These are phyloP conservation scores for Boletus edulis DNA, from an alignment of 768 basidiomycete species.

Conservation along the genomic window DNA sequence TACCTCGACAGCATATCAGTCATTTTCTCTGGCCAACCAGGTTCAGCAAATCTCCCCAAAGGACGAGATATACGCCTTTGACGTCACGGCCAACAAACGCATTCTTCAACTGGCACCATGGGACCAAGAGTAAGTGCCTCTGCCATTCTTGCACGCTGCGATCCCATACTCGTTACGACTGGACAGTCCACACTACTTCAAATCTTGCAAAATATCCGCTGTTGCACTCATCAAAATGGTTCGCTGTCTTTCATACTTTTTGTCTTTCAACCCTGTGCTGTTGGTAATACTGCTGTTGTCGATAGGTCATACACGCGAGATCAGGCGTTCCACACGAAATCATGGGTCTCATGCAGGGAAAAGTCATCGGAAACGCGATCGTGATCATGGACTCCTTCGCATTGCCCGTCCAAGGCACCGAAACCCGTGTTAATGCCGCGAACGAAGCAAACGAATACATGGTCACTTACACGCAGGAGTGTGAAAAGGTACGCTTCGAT, in stretches of 20 bases:
- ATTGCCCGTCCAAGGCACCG: conserved; percentile 95
- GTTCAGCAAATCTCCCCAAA: conserved; percentile 67
- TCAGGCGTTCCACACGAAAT: conserved; percentile 98
- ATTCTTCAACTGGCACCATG: conserved; percentile 76
- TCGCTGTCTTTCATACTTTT: conserved; percentile 6
- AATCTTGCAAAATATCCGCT: conserved; percentile 91
- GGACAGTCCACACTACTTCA: conserved; percentile 74
- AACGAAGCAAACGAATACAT: conserved; percentile 98
- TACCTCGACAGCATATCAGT: conserved; percentile 63
- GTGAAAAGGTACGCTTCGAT: conserved; percentile 59
- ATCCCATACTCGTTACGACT: background rate
- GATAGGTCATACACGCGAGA: conserved; percentile 94
- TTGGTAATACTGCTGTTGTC: background rate
- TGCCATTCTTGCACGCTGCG: too few species aligned
- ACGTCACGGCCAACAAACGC: conserved; percentile 61
- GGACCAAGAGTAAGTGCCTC: conserved; percentile 71
- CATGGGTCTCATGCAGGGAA: conserved; percentile 99
- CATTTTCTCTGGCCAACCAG: conserved; percentile 72
- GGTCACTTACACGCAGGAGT: conserved; percentile 87
- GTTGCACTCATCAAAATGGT: conserved; percentile 97
- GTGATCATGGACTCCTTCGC: conserved; percentile 97
- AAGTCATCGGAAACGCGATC: conserved; percentile 74
- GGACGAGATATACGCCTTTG: conserved; percentile 79
- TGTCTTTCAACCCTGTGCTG: background rate
- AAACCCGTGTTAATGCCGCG: conserved; percentile 95